Conservation (phyloP, 108 stramenopile genomes). For the Pinguiococcus pyrenoidosus region DNA sequence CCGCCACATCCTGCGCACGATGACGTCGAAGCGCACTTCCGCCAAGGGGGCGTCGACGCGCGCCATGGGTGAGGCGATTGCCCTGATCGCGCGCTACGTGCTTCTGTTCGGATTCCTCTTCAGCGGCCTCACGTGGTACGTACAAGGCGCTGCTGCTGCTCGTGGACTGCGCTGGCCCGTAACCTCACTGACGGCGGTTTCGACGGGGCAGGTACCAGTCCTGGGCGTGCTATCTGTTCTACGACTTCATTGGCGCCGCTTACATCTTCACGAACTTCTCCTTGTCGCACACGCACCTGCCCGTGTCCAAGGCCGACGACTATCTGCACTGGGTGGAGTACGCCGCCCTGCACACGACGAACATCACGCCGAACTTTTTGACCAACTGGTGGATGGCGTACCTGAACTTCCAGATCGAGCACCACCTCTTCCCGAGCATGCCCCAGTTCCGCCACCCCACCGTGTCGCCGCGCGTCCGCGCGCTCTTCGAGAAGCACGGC, state of each 20-base stretch:
- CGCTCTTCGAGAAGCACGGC: slow-evolving; percentile 83
- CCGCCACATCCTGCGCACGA: slow-evolving; percentile 7
- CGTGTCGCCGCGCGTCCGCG: slow-evolving; percentile 61
- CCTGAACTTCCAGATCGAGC: slow-evolving; percentile 90
- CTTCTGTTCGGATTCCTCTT: background rate
- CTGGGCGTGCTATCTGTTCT: slow-evolving; percentile 1
- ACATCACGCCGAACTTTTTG: slow-evolving; percentile 57
- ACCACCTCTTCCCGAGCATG: slow-evolving; percentile 86
- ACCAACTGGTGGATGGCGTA: slow-evolving; percentile 90
- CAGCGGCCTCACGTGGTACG: background rate
- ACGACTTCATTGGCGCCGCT: slow-evolving; percentile 3
- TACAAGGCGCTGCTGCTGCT: no score
- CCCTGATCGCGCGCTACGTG: slow-evolving; percentile 8
- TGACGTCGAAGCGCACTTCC: no score
- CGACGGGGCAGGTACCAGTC: no score
- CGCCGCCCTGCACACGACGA: slow-evolving; percentile 19
- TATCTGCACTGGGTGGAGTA: slow-evolving; percentile 23
- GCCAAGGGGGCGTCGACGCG: no score
- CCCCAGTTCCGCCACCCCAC: slow-evolving; percentile 69
- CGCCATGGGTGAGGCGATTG: background rate
- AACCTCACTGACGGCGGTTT: background rate
- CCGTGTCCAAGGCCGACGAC: slow-evolving; percentile 7
- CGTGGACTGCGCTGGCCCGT: background rate
- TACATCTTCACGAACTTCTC: slow-evolving; percentile 28
- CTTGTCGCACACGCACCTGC: slow-evolving; percentile 21